Evolutionary conservation across 768 basidiomycete species (phyloP).

Genomic region (Macrocybe gigantea): DNA sequence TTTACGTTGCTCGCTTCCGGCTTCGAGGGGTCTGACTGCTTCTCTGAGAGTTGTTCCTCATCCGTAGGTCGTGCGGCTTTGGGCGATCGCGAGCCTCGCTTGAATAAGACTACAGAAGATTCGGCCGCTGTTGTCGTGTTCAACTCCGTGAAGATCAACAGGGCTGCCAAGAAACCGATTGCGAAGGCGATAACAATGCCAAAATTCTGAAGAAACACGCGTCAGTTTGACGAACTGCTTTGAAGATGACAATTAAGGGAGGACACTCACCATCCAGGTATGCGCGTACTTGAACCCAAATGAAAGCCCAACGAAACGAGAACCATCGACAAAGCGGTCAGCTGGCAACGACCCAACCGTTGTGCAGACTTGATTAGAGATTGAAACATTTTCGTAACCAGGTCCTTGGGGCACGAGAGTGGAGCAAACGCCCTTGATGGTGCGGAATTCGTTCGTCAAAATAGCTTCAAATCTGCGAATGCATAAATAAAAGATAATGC

Average conservation of each 20-base stretch:
- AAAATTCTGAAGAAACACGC: constrained; percentile 36
- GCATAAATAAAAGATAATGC: constrained; percentile 26
- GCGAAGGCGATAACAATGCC: constrained; percentile 69
- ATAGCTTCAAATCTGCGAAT: constrained; percentile 62
- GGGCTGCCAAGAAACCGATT: constrained; percentile 43
- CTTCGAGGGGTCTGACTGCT: constrained; percentile 1
- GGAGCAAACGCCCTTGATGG: constrained; percentile 53
- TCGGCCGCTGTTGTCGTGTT: constrained; percentile 34
- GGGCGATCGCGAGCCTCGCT: constrained; percentile 38
- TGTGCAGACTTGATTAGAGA: constrained; percentile 73
- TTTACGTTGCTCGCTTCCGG: constrained; percentile 7
- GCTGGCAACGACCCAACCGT: constrained; percentile 62
- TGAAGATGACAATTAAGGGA: not conserved
- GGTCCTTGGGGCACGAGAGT: constrained; percentile 56
- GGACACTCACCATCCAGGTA: constrained; percentile 15
- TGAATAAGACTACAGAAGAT: constrained; percentile 51
- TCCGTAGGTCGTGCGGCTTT: constrained; percentile 9
- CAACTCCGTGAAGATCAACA: constrained; percentile 56
- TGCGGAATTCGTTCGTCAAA: constrained; percentile 79
- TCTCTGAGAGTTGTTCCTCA: constrained; percentile 1
- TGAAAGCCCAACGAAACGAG: constrained; percentile 38
- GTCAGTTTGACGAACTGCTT: no score
- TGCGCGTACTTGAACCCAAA: constrained; percentile 38
- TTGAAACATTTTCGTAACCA: constrained; percentile 49
- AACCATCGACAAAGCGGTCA: constrained; percentile 52